Evolutionary conservation across 164 flowering plant genomes (phyloP).

Genomic region (Liquidambar formosana): DNA sequence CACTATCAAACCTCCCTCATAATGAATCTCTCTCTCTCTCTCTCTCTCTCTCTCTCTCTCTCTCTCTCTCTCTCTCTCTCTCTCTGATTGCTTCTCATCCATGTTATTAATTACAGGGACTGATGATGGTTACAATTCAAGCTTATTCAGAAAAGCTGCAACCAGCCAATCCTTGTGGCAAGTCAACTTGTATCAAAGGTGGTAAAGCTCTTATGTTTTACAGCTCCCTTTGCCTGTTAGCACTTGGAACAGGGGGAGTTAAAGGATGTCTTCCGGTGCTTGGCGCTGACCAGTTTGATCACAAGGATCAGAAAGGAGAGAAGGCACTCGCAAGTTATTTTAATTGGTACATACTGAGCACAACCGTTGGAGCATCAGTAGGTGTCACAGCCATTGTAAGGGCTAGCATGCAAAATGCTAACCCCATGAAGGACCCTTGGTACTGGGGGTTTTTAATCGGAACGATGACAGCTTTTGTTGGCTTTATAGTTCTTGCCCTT

Average conservation of each 20-base stretch:
- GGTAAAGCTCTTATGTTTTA: conserved; percentile 27
- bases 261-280: conserved; percentile 50
- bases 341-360: conserved; percentile 49
- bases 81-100: too few relatives aligned
- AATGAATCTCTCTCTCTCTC: not conserved
- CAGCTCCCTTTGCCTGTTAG: conserved; percentile 25
- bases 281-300: conserved; percentile 67
- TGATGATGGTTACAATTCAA: conserved; percentile 41
- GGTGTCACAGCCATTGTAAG: conserved; percentile 63
- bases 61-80: too few relatives aligned
- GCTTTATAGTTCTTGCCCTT: conserved; percentile 34
- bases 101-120: too few relatives aligned
- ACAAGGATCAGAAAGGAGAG: conserved; percentile 44
- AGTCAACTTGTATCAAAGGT: conserved; percentile 33
- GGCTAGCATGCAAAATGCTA: conserved; percentile 40
- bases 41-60: not conserved
- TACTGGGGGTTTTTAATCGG: conserved; percentile 51
- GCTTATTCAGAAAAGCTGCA: conserved; percentile 27
- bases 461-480: conserved; percentile 33
- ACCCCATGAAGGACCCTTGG: conserved; percentile 51
- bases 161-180: conserved; percentile 25
- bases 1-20: not conserved
- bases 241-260: conserved; percentile 40
- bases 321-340: conserved; percentile 52
- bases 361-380: conserved; percentile 37